Evolutionary conservation across 164 flowering plant genomes (phyloP).

Genomic region (Nelumbo lutea): DNA sequence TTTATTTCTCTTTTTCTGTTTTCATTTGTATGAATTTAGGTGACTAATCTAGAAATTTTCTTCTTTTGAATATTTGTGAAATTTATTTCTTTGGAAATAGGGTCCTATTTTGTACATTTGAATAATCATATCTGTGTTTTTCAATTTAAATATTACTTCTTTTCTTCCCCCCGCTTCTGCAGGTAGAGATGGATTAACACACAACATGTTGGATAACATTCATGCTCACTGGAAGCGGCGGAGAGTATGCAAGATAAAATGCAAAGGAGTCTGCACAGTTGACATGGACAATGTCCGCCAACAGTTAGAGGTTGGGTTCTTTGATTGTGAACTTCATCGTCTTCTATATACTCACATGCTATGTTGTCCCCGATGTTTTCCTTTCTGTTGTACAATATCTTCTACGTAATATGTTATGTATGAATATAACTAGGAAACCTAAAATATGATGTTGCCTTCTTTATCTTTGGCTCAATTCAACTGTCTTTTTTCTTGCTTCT

Average conservation of each 20-base stretch:
- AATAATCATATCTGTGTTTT: neutral
- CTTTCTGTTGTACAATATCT: neutral
- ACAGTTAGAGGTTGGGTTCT: conserved; percentile 74
- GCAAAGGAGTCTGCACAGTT: conserved; percentile 94
- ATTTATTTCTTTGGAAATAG: too few relatives aligned
- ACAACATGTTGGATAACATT: conserved; percentile 95
- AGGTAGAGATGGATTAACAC: conserved; percentile 98
- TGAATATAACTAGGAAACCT: too few relatives aligned
- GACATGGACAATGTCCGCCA: conserved; percentile 87
- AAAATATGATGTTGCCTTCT: too few relatives aligned
- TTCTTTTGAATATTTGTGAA: neutral
- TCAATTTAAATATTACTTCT: neutral
- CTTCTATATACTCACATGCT: neutral
- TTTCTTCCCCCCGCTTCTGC: neutral
- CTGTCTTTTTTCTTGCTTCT: neutral
- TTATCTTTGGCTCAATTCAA: too few relatives aligned
- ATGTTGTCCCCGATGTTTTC: neutral
- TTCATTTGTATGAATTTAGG: neutral
- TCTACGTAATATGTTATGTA: too few relatives aligned
- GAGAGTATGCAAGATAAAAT: conserved; percentile 89
- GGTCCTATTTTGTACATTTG: too few relatives aligned
- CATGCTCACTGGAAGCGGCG: conserved; percentile 88
- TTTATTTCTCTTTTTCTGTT: neutral
- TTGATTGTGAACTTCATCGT: neutral
- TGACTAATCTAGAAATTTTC: neutral